phyloP scores from a whole-genome alignment of 306 rosid species.

The Begonia peltatifolia region DNA sequence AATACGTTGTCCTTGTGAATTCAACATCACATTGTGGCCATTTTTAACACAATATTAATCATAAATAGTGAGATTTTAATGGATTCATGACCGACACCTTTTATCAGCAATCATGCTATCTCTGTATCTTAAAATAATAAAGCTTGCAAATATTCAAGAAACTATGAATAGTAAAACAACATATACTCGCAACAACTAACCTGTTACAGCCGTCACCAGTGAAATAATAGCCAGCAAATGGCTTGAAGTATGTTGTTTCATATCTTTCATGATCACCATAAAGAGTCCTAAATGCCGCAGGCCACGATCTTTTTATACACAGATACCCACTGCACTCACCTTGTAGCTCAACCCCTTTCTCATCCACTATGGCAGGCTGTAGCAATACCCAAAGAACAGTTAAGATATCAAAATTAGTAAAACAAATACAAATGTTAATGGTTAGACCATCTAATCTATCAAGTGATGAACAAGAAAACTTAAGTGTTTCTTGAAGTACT shows the following conservation, averaged over 20 bases:
- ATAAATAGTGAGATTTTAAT: no score
- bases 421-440: not conserved
- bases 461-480: conserved; percentile 6
- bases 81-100: no score
- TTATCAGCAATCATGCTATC: not conserved
- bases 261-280: conserved; percentile 96
- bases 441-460: not conserved
- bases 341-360: conserved; percentile 81
- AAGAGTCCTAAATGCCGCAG: conserved; percentile 96
- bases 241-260: conserved; percentile 91
- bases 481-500: conserved; percentile 25
- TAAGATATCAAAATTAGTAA: conserved; percentile 6
- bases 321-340: conserved; percentile 93
- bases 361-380: conserved; percentile 87
- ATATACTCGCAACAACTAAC: conserved; percentile 14
- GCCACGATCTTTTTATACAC: conserved; percentile 86
- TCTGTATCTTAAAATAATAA: not conserved
- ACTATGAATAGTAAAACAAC: not conserved
- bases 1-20: not conserved
- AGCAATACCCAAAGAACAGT: conserved; percentile 10
- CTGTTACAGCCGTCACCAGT: conserved; percentile 97
- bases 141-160: no score
- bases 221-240: conserved; percentile 90
- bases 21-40: not conserved
- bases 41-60: no score